Conservation (phyloP, 2,329 filamentous ascomycete species). For the Pseudofabraea citricarpa region DNA sequence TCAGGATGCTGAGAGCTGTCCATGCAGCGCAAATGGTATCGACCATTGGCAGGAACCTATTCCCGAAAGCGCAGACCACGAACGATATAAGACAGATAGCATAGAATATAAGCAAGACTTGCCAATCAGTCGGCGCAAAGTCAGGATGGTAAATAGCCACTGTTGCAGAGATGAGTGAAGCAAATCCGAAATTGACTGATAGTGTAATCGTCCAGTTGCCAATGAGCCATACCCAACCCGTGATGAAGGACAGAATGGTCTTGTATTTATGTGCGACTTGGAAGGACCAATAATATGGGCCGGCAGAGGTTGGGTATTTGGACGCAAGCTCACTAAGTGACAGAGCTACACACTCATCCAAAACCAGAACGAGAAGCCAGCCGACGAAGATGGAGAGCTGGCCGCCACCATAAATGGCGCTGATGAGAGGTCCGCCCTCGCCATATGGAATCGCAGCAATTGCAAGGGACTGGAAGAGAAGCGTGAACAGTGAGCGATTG, state of each 20-base stretch:
- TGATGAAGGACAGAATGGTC: conserved; percentile 63
- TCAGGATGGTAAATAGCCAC: conserved; percentile 49
- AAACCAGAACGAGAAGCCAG: conserved; percentile 47
- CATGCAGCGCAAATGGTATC: conserved; percentile 54
- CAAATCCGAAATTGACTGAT: conserved; percentile 74
- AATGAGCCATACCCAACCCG: conserved; percentile 71
- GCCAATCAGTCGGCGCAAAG: conserved; percentile 51
- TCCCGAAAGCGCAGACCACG: conserved; percentile 60
- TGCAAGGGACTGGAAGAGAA: conserved; percentile 56
- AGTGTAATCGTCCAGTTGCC: conserved; percentile 79
- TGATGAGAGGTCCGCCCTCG: conserved; percentile 25
- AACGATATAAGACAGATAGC: conserved; percentile 62
- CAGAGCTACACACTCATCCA: conserved; percentile 61
- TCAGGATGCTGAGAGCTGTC: conserved; percentile 49
- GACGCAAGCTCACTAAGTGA: conserved; percentile 72
- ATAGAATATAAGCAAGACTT: conserved; percentile 68
- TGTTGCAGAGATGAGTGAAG: conserved; percentile 46
- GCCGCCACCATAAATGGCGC: conserved; percentile 32
- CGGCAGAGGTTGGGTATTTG: conserved; percentile 71
- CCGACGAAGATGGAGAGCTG: conserved; percentile 52
- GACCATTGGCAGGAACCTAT: conserved; percentile 59
- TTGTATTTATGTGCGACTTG: conserved; percentile 63
- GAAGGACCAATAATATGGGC: conserved; percentile 76
- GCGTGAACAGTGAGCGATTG: conserved; percentile 54
- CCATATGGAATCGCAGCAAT: conserved; percentile 57